Percentiles rank a stretch among this genome's conserved stretches.
These are phyloP conservation scores for Arabis alpina DNA, from an alignment of 345 rosid genomes.

Conservation along the genomic window DNA sequence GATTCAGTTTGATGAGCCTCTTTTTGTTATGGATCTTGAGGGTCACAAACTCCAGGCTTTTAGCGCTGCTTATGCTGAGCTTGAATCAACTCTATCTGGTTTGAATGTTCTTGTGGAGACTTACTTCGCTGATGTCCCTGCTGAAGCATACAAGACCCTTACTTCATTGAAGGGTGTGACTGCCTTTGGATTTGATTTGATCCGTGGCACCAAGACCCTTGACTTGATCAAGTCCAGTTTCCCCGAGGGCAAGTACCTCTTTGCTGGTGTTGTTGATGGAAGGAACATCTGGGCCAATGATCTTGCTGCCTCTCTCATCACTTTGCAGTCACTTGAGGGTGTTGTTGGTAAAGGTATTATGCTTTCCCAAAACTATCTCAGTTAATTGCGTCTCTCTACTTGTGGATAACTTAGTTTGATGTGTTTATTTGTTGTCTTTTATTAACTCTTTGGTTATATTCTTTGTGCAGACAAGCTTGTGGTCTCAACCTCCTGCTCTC, in stretches of 20 bases:
- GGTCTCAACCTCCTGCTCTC: slow-evolving; percentile 96
- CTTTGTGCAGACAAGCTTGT: slow-evolving; percentile 77
- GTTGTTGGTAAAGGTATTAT: slow-evolving; percentile 83
- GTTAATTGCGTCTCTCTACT: not conserved
- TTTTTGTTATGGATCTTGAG: slow-evolving; percentile 90
- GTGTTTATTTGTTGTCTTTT: not conserved
- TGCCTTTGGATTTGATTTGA: slow-evolving; percentile 83
- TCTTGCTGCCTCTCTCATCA: slow-evolving; percentile 76
- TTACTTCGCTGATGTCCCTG: slow-evolving; percentile 91
- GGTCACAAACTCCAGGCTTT: slow-evolving; percentile 80
- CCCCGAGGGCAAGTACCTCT: slow-evolving; percentile 86
- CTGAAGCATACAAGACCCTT: slow-evolving; percentile 79
- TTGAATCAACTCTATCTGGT: slow-evolving; percentile 84
- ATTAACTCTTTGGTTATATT: slow-evolving; percentile 7
- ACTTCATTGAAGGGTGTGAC: slow-evolving; percentile 86
- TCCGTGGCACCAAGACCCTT: slow-evolving; percentile 83
- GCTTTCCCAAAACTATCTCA: not conserved
- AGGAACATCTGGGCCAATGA: slow-evolving; percentile 99
- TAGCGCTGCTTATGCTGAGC: slow-evolving; percentile 72
- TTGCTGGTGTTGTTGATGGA: slow-evolving; percentile 97
- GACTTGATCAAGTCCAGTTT: slow-evolving; percentile 79
- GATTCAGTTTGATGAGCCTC: slow-evolving; percentile 96
- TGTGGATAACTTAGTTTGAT: slow-evolving; percentile 13
- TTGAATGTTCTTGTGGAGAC: slow-evolving; percentile 86
- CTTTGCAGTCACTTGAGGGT: slow-evolving; percentile 64